Conservation (phyloP, 2,329 filamentous ascomycete genomes). For the Escovopsis weberi region DNA sequence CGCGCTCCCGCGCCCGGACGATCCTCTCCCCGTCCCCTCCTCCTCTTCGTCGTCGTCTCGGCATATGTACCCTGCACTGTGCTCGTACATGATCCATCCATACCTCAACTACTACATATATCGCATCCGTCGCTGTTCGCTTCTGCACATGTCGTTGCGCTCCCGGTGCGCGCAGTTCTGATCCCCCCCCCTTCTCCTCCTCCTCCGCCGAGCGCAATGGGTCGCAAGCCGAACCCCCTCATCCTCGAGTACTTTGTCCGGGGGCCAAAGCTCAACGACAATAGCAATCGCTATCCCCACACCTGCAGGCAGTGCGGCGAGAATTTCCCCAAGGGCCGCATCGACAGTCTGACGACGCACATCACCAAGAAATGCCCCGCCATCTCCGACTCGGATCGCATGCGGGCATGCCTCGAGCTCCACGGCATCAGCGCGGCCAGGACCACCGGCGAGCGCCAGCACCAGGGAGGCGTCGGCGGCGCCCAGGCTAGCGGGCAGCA, state of each 20-base stretch:
- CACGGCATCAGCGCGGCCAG: conserved; percentile 50
- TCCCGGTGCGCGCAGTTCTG: conserved; percentile 13
- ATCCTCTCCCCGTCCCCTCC: background rate
- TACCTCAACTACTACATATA: too few species aligned
- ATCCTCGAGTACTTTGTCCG: conserved; percentile 82
- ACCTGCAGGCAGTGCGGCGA: conserved; percentile 82
- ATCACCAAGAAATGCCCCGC: conserved; percentile 77
- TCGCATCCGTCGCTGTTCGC: conserved; percentile 4
- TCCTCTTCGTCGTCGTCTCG: too few species aligned
- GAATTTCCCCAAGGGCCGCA: conserved; percentile 78
- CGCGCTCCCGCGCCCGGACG: background rate
- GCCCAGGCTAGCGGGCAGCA: conserved; percentile 16
- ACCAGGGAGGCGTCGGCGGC: conserved; percentile 7
- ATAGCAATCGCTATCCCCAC: conserved; percentile 83
- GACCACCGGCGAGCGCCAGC: conserved; percentile 17
- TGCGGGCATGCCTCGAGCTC: conserved; percentile 58
- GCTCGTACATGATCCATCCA: too few species aligned
- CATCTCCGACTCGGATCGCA: conserved; percentile 58
- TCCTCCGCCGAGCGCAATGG: conserved; percentile 39
- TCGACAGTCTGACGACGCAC: conserved; percentile 69
- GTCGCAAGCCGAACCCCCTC: conserved; percentile 68
- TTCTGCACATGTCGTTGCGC: conserved; percentile 9
- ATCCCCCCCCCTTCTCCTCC: background rate
- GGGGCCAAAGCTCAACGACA: conserved; percentile 73
- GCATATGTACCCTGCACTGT: too few species aligned